These are phyloP conservation scores for Parastagonospora avenae DNA, from an alignment of 2,329 filamentous ascomycete genomes.

Conservation along the genomic window DNA sequence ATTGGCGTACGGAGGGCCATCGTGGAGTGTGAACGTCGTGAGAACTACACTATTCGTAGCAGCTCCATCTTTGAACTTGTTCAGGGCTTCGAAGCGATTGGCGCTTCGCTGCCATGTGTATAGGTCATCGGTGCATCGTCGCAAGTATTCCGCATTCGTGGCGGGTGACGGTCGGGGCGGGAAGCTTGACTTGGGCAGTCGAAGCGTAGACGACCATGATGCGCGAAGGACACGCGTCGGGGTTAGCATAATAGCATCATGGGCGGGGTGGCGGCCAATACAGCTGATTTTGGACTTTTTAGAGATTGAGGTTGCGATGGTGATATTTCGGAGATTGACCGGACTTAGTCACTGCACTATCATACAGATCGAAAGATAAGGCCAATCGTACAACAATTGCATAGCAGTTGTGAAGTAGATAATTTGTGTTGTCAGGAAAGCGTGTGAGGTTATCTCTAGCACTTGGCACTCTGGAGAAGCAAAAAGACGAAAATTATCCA, in stretches of 20 bases:
- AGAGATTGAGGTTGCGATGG: conserved; percentile 8
- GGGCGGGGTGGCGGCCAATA: conserved; percentile 19
- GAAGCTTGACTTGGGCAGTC: conserved; percentile 56
- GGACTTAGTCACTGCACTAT: background rate
- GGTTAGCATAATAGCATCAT: conserved; percentile 47
- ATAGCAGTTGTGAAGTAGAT: no score
- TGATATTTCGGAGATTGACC: conserved; percentile 23
- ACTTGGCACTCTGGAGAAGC: no score
- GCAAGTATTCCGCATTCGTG: conserved; percentile 60
- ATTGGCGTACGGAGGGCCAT: conserved; percentile 97
- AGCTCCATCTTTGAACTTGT: background rate
- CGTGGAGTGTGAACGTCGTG: conserved; percentile 79
- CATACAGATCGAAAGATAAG: no score
- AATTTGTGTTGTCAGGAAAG: no score
- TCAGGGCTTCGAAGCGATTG: conserved; percentile 31
- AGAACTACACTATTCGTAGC: conserved; percentile 39
- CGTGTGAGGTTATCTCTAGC: no score
- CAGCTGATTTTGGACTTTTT: conserved; percentile 15
- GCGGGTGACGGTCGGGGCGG: conserved; percentile 50
- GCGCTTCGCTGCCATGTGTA: conserved; percentile 79
- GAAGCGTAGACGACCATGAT: conserved; percentile 53
- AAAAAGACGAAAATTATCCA: no score
- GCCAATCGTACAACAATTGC: no score
- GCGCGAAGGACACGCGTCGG: conserved; percentile 45
- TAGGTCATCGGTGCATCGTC: conserved; percentile 81